Evolutionary conservation across 2,329 filamentous ascomycete genomes (phyloP).

Genomic region (Penicillium sp.): DNA sequence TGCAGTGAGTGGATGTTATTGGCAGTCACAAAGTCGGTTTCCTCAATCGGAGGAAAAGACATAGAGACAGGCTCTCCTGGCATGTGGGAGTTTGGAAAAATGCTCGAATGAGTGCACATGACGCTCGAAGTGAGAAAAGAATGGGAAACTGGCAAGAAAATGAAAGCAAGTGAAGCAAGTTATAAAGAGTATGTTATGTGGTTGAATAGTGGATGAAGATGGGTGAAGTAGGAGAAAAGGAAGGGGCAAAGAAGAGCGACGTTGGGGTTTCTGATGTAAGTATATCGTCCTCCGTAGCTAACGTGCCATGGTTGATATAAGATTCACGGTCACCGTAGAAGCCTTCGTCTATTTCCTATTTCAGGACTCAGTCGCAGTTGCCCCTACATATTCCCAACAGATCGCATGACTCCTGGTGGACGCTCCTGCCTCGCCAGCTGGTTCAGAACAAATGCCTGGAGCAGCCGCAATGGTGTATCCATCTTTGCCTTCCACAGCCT

Average conservation of each 20-base stretch:
- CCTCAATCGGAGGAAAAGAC: background rate
- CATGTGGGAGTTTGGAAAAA: background rate
- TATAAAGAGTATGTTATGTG: background rate
- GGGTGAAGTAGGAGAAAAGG: background rate
- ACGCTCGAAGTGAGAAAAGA: background rate
- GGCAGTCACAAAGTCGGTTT: background rate
- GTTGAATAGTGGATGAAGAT: background rate
- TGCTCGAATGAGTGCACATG: background rate
- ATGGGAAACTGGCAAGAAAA: background rate
- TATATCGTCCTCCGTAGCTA: background rate
- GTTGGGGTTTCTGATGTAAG: background rate
- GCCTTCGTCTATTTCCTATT: background rate
- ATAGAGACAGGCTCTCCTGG: background rate
- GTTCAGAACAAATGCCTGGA: conserved; percentile 12
- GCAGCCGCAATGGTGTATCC: conserved; percentile 36
- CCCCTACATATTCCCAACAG: conserved; percentile 43
- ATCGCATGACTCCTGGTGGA: conserved; percentile 24
- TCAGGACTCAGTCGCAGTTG: conserved; percentile 19
- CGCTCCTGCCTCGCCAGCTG: conserved; percentile 2
- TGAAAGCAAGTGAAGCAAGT: background rate
- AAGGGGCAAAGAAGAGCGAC: background rate
- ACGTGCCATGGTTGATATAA: background rate
- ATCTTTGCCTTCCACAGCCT: conserved; percentile 40
- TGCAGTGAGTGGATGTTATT: background rate
- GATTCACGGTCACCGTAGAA: background rate